Conservation (phyloP, 306 rosid species). For the Ammopiptanthus mongolicus region DNA sequence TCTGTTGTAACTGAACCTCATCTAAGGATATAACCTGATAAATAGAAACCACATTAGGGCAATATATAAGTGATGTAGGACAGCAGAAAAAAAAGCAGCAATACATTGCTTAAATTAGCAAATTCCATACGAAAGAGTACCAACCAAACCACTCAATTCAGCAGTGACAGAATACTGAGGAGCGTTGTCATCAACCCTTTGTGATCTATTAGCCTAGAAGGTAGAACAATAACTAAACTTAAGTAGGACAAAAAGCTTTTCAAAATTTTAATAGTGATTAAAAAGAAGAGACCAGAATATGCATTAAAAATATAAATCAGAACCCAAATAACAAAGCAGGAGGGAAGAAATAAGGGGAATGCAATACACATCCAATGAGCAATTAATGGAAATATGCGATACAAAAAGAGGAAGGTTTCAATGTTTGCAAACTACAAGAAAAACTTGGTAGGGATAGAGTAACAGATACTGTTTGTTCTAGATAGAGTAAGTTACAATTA, state of each 20-base stretch:
- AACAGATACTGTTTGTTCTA: not conserved
- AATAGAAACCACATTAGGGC: conserved; percentile 16
- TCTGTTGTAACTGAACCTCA: conserved; percentile 76
- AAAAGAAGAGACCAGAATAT: not conserved
- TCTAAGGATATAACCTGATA: conserved; percentile 62
- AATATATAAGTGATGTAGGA: not conserved
- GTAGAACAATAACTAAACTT: conserved; percentile 13
- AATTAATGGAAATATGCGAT: conserved; percentile 13
- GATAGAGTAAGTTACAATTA: not conserved
- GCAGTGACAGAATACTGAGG: conserved; percentile 78
- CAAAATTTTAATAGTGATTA: not conserved
- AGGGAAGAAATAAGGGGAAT: not conserved
- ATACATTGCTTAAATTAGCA: not conserved
- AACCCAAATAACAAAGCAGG: not conserved
- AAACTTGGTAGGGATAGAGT: not conserved
- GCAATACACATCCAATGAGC: not conserved
- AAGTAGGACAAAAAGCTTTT: not conserved
- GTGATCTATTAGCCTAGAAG: conserved; percentile 70
- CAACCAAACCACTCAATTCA: conserved; percentile 69
- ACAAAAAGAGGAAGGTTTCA: not conserved
- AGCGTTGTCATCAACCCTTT: conserved; percentile 55
- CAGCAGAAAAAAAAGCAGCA: not conserved
- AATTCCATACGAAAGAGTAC: conserved; percentile 30
- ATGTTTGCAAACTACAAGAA: conserved; percentile 1
- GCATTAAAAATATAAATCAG: not conserved